A percentile compares a stretch with the other conserved stretches of the same genome.
phyloP scores from a whole-genome alignment of 495 filamentous ascomycete species.

The Penicillium tannophilum region DNA sequence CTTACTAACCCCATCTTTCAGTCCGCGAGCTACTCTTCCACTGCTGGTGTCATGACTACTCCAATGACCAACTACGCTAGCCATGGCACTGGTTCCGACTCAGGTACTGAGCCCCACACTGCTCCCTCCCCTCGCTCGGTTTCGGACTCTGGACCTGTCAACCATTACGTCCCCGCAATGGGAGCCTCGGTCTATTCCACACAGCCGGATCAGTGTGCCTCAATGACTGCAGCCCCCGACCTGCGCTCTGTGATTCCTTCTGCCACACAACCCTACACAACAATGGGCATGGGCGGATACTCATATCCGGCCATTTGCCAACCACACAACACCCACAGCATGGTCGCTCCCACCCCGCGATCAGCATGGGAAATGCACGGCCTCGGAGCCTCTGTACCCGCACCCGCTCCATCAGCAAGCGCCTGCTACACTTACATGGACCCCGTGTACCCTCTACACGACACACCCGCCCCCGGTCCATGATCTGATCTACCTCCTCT shows the following conservation, averaged over 20 bases:
- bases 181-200: constrained; percentile 32
- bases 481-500: constrained; percentile 2
- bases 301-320: constrained; percentile 42
- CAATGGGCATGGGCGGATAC: constrained; percentile 31
- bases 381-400: constrained; percentile 22
- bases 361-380: constrained; percentile 41
- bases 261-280: constrained; percentile 35
- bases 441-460: constrained; percentile 40
- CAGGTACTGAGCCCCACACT: constrained; percentile 41
- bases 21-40: constrained; percentile 57
- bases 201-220: constrained; percentile 25
- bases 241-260: constrained; percentile 36
- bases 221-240: constrained; percentile 32
- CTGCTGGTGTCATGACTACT: constrained; percentile 45
- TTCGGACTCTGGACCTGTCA: constrained; percentile 38
- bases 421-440: constrained; percentile 41
- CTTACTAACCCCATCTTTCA: constrained; percentile 22
- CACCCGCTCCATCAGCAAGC: constrained; percentile 23
- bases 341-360: constrained; percentile 29
- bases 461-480: constrained; percentile 25
- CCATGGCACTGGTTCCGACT: constrained; percentile 44
- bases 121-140: constrained; percentile 48
- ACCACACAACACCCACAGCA: constrained; percentile 28
- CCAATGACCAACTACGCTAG: constrained; percentile 43
- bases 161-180: constrained; percentile 34